Base-by-base conservation (phyloP, 2,329 filamentous ascomycete genomes). In the Ustulina deusta region DNA sequence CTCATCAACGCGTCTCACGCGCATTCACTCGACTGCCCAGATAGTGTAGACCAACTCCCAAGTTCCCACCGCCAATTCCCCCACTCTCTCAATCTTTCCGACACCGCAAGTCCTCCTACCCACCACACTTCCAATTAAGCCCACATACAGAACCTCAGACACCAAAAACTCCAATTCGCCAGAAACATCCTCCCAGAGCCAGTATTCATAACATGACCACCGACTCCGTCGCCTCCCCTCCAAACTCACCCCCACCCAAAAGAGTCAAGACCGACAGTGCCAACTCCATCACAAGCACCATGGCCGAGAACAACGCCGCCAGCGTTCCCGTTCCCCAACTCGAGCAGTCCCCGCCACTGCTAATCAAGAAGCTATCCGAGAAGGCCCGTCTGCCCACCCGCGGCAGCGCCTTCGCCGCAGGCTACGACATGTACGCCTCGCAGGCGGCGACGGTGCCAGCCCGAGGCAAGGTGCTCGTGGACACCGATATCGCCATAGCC, bases 371-470 rank as follows among this genome's bases (percentile, higher is more conserved):
- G 81, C 90, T 98, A 66, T 91, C 91, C 9, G 84, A 89, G 42
- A 89, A 91, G 71, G 96, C 91, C n/a, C 88, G 87, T 54, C 86
- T 94, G 27, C 96, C 96, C 11, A 98, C 93, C 0, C 90, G 95
- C 63, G 96, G 96, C 73, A 97, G 93, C 72, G 91, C 90, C 60
- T 94, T 93, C 77, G 93, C 96, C 0, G 96, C 96, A 0, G 96
- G 96, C 40, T 98, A 98, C 82, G 96, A 99, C 81, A 78, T 99
- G 66, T 98, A 97, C 81, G 91, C 90, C 59, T 88, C 93, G 2
- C 88, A 89, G 76, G 88, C 91, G 42, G 91, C 90, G 3, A 86
- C 87, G 1, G 90, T 99, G 64, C 94, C 94, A 0, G 89, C 92
- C 1, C 86, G 93, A 68, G 94, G 94, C 73, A 94, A 97, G 82